phyloP scores from a whole-genome alignment of 164 flowering plant species.

The Annona squamosa region DNA sequence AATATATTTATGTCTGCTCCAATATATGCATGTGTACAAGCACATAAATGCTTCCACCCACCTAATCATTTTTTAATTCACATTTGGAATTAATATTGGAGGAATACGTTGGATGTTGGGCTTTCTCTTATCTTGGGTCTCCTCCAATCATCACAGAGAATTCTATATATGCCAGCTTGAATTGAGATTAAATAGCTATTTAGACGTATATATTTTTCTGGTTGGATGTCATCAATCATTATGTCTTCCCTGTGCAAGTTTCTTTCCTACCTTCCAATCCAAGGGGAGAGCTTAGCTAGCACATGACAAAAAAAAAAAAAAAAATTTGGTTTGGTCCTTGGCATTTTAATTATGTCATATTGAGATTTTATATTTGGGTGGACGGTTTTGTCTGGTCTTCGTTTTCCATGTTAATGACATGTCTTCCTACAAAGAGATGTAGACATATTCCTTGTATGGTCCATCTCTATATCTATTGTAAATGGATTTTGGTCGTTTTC shows the following conservation, averaged over 20 bases:
- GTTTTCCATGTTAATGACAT: background rate
- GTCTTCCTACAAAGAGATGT: background rate
- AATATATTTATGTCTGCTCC: too few species aligned
- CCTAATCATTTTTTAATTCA: too few species aligned
- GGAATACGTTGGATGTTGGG: background rate
- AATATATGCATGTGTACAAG: too few species aligned
- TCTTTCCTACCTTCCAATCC: conserved; percentile 13
- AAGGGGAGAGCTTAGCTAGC: background rate
- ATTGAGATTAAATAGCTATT: conserved; percentile 9
- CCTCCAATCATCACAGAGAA: conserved; percentile 28
- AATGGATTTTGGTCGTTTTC: background rate
- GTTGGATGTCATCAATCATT: conserved; percentile 14
- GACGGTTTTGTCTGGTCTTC: conserved; percentile 15
- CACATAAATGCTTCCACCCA: too few species aligned
- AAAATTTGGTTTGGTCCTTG: conserved; percentile 3
- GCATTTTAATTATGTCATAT: conserved; percentile 5
- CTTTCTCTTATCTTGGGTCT: conserved; percentile 9
- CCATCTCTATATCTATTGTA: background rate
- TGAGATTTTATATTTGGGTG: conserved; percentile 1
- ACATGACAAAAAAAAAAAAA: too few species aligned
- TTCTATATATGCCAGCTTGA: conserved; percentile 20
- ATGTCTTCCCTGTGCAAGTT: background rate
- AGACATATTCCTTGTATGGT: background rate
- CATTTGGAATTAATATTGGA: too few species aligned
- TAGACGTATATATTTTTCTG: background rate